Evolutionary conservation across 306 rosid species (phyloP), one percentile per base, ranked within the genome.

Genomic region (Medicago ruthenica): DNA sequence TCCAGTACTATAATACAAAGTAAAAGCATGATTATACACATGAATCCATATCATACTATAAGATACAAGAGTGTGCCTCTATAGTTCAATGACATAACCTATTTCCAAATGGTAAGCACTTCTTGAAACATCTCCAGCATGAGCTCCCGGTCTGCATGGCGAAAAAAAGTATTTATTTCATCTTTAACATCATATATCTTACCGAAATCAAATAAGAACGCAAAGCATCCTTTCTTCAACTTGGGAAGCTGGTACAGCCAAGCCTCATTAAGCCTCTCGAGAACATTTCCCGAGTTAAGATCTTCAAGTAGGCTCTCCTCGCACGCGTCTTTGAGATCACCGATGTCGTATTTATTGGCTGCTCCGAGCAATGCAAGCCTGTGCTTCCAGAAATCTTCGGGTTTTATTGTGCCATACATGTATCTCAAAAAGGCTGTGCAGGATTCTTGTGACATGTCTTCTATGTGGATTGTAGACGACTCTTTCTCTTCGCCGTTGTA

Each of bases 221-320:
- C 24, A 75, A 92, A 73, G 41, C 97, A 90, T 36, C 93, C 90
- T 81, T 90, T 92, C 85, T 87, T 92, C 74, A 89, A 85, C 85
- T 84, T 90, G 47, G 62, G 63, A 70, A 88, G 81, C 80, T 84
- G 86, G 85, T 88, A 87, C 24, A 90, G 76, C 88, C 88, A 85
- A 6, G 96, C 90, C 41, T 92, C 97, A 20, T 88, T 89, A 42
- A 92, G 84, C 81, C 96, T 90, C 78, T 80, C 90, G 3, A 88
- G 85, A 41, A 92, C 97, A 65, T 92, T 92, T 9, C 42, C 73
- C 0, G 91, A 85, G 86, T 86, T 88, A 22, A 90, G 92, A 83
- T 92, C 96, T 85, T 89, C 97, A 45, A 90, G 40, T 53, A 92
- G 87, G 83, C 97, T 87, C 57, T 90, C 90, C 87, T 92, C 96